These are phyloP conservation scores for Bacterosira constricta DNA, from an alignment of 108 stramenopile species.

Conservation along the genomic window DNA sequence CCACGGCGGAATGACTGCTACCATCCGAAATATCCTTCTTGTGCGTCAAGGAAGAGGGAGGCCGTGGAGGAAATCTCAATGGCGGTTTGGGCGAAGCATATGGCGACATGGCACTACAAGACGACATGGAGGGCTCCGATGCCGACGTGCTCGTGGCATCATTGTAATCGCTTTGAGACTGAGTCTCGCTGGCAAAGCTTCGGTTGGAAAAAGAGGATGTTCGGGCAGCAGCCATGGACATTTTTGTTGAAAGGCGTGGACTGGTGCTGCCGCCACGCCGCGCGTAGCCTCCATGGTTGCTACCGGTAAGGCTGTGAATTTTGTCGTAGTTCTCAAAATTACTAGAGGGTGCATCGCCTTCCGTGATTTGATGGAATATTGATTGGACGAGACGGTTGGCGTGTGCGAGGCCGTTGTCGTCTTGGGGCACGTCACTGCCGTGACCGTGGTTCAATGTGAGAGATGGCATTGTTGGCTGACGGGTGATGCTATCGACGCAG, in stretches of 20 bases:
- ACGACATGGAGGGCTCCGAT: not conserved
- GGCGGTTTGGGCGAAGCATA: constrained; percentile 15
- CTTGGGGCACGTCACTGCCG: not conserved
- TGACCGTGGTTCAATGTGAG: not conserved
- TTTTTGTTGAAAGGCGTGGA: not conserved
- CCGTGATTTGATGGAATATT: constrained; percentile 68
- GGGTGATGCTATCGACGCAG: no score
- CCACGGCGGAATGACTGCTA: no score
- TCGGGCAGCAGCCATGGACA: not conserved
- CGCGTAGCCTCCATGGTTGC: not conserved
- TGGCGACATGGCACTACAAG: not conserved
- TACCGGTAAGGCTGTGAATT: constrained; percentile 4
- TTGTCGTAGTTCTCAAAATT: constrained; percentile 50
- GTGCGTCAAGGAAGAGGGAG: not conserved
- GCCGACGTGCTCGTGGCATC: constrained; percentile 1
- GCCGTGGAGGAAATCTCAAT: constrained; percentile 26
- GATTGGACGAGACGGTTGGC: constrained; percentile 54
- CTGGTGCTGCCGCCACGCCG: not conserved
- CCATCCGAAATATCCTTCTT: not conserved
- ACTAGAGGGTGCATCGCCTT: constrained; percentile 69
- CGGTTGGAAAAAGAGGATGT: not conserved
- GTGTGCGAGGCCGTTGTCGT: constrained; percentile 30
- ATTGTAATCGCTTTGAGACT: constrained; percentile 8
- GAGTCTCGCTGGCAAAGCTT: not conserved
- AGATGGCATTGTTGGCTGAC: constrained; percentile 10